Percentiles rank a stretch among this genome's conserved stretches.
Evolutionary conservation across 768 basidiomycete species (phyloP).

Genomic region (Filobasidium wieringae): DNA sequence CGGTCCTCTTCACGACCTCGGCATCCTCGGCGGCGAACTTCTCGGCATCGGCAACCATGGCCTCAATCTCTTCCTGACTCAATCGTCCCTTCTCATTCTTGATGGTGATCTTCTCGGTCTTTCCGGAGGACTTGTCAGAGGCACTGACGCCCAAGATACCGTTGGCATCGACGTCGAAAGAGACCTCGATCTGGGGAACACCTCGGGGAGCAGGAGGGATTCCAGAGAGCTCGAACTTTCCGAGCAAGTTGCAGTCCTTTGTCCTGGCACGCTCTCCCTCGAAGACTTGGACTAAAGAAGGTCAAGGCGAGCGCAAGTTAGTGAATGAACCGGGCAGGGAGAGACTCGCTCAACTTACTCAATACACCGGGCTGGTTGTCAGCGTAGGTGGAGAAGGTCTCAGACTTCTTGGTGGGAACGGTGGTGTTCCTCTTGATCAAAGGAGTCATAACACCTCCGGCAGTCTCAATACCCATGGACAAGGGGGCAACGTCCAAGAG

Average conservation of each 20-base stretch:
- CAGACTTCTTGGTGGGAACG: conserved; percentile 92
- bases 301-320: conserved; percentile 31
- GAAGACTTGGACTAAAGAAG: conserved; percentile 60
- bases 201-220: conserved; percentile 45
- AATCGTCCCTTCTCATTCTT: conserved; percentile 93
- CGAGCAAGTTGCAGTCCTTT: conserved; percentile 96
- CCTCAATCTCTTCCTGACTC: conserved; percentile 51
- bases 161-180: conserved; percentile 59
- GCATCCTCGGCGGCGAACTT: conserved; percentile 37
- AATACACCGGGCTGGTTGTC: conserved; percentile 91
- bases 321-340: not conserved
- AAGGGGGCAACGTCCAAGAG: conserved; percentile 94
- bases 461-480: conserved; percentile 97
- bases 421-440: conserved; percentile 95
- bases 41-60: conserved; percentile 50
- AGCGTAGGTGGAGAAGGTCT: conserved; percentile 91
- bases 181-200: conserved; percentile 44
- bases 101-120: conserved; percentile 70
- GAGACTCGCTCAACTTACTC: conserved; percentile 34
- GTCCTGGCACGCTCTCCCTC: conserved; percentile 95
- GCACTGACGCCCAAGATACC: conserved; percentile 46
- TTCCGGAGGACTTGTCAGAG: conserved; percentile 43
- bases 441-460: conserved; percentile 95
- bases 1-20: conserved; percentile 28
- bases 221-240: conserved; percentile 61